These are phyloP conservation scores for Piedraia hortae DNA, from an alignment of 2,329 filamentous ascomycete species.

Conservation along the genomic window DNA sequence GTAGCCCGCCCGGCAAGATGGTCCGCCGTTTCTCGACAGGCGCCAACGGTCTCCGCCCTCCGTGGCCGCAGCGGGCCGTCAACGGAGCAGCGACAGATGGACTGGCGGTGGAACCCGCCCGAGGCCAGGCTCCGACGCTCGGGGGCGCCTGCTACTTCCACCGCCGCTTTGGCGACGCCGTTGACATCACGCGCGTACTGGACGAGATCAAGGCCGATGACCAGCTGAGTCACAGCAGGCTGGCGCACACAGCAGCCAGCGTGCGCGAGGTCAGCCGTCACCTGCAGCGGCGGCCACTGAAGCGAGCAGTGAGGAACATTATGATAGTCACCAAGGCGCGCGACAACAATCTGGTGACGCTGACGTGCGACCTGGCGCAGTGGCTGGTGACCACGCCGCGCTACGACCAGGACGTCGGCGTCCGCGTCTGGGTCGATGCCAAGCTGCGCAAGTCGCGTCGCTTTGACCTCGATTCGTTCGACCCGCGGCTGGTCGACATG, in stretches of 20 bases:
- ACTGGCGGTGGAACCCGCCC: too few relatives aligned
- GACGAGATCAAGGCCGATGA: constrained; percentile 80
- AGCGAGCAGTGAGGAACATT: constrained; percentile 68
- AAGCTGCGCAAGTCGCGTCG: constrained; percentile 73
- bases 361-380: constrained; percentile 63
- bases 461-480: constrained; percentile 53
- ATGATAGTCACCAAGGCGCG: constrained; percentile 98
- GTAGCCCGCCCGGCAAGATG: too few relatives aligned
- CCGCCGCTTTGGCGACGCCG: constrained; percentile 81
- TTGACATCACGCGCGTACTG: constrained; percentile 80
- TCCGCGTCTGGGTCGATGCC: constrained; percentile 94
- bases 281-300: constrained; percentile 41
- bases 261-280: constrained; percentile 92
- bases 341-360: constrained; percentile 71
- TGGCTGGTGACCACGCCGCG: constrained; percentile 77
- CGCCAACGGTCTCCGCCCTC: too few relatives aligned
- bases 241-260: constrained; percentile 84
- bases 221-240: constrained; percentile 70
- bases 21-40: too few relatives aligned
- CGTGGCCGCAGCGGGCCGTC: too few relatives aligned
- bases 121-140: constrained; percentile 8
- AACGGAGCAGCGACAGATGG: too few relatives aligned
- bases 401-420: constrained; percentile 68
- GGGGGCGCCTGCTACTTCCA: constrained; percentile 85
- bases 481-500: constrained; percentile 55